A percentile compares a stretch with the other conserved stretches of the same genome.
These are phyloP conservation scores for Pseudozyma sp. DNA, from an alignment of 1,284 basidiomycete genomes.

Conservation along the genomic window DNA sequence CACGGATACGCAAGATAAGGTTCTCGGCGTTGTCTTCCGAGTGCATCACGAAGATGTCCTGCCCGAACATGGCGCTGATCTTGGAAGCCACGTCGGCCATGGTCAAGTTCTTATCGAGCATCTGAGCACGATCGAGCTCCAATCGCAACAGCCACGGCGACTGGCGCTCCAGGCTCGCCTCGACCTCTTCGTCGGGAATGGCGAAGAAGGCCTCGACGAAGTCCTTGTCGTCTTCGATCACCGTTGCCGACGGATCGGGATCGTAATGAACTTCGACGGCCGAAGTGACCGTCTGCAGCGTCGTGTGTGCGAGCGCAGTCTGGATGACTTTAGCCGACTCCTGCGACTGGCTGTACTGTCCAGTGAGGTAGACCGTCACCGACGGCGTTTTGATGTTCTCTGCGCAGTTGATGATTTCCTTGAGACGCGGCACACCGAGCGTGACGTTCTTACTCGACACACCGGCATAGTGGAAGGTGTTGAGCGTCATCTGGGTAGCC, in stretches of 20 bases:
- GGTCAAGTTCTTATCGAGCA: conserved; percentile 95
- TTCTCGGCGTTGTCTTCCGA: conserved; percentile 99
- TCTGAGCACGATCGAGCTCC: conserved; percentile 94
- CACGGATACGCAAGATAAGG: conserved; percentile 93
- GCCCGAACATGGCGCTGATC: conserved; percentile 93
- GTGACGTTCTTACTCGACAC: conserved; percentile 99
- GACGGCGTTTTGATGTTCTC: conserved; percentile 98
- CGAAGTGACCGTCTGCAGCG: conserved; percentile 91
- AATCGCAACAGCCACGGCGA: conserved; percentile 98
- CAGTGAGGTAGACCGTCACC: conserved; percentile 80
- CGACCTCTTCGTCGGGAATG: conserved; percentile 96
- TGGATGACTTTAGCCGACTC: conserved; percentile 83
- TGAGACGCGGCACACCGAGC: conserved; percentile 95
- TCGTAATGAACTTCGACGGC: conserved; percentile 99
- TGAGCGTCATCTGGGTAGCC: conserved; percentile 99
- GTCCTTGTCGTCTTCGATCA: conserved; percentile 94
- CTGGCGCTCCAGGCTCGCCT: conserved; percentile 87
- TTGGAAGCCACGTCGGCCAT: conserved; percentile 95
- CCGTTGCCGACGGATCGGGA: conserved; percentile 88
- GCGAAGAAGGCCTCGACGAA: conserved; percentile 99
- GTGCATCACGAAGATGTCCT: conserved; percentile 97
- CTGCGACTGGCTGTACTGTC: conserved; percentile 69
- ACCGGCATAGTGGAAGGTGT: conserved; percentile 98
- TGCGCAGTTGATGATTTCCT: conserved; percentile 99
- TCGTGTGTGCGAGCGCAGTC: conserved; percentile 93